phyloP scores from a whole-genome alignment of 805 yeast species.

The Yamadazyma phyllophila region DNA sequence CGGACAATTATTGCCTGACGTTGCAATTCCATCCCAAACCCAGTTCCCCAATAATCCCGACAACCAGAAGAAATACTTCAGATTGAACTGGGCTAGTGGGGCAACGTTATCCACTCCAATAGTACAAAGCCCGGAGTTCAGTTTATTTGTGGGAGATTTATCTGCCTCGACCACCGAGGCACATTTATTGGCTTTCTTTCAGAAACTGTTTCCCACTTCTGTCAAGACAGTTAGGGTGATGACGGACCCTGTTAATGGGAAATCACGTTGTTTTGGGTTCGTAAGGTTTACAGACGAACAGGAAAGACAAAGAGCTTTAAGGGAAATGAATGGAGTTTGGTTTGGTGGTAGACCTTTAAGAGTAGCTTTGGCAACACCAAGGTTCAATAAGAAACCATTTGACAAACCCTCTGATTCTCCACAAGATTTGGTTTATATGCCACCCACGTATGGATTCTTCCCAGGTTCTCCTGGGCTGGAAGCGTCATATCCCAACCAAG shows the following conservation, averaged over 20 bases:
- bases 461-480: not conserved
- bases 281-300: constrained; percentile 70
- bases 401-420: constrained; percentile 2
- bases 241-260: constrained; percentile 81
- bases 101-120: constrained; percentile 73
- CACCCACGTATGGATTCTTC: constrained; percentile 16
- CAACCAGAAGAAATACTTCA: constrained; percentile 57
- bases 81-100: constrained; percentile 83
- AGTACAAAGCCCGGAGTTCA: constrained; percentile 71
- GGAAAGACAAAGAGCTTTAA: constrained; percentile 65
- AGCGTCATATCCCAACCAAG: not conserved
- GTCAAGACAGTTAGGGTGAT: constrained; percentile 80
- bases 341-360: constrained; percentile 74
- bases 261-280: constrained; percentile 78
- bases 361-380: constrained; percentile 78
- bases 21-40: constrained; percentile 45
- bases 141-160: constrained; percentile 80
- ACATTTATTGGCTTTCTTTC: constrained; percentile 69
- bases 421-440: constrained; percentile 18
- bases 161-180: constrained; percentile 80
- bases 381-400: constrained; percentile 30
- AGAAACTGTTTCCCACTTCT: constrained; percentile 56
- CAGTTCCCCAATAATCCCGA: constrained; percentile 41
- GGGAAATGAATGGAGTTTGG: constrained; percentile 78
- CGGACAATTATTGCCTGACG: constrained; percentile 62